Evolutionary conservation across 1,284 basidiomycete genomes (phyloP).

Genomic region (Ganoderma resinaceum): DNA sequence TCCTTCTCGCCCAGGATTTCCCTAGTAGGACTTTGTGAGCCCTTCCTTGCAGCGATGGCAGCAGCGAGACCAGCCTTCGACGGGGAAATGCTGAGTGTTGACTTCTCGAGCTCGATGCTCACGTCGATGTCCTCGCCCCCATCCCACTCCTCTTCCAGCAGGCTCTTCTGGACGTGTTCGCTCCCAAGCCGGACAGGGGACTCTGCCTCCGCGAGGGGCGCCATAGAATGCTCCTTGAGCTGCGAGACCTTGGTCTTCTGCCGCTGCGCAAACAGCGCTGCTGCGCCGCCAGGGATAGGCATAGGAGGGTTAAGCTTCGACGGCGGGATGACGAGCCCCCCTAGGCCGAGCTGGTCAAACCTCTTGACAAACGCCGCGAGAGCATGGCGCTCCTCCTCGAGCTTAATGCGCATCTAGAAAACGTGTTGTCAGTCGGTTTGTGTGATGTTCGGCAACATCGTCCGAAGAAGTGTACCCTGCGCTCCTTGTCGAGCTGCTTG

Average conservation of each 20-base stretch:
- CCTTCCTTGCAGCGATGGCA: constrained; percentile 19
- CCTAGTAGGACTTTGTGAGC: constrained; percentile 36
- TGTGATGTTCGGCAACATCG: neutral
- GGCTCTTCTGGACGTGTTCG: constrained; percentile 55
- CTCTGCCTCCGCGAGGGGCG: constrained; percentile 40
- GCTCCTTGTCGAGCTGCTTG: constrained; percentile 77
- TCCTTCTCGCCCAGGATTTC: constrained; percentile 42
- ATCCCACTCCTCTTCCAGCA: constrained; percentile 66
- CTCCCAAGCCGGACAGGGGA: constrained; percentile 56
- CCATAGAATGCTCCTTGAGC: constrained; percentile 37
- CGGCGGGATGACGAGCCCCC: constrained; percentile 50
- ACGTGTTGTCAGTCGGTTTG: neutral
- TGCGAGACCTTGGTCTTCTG: constrained; percentile 42
- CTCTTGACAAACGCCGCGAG: constrained; percentile 78
- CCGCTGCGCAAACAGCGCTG: constrained; percentile 55
- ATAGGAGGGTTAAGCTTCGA: constrained; percentile 51
- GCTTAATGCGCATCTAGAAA: constrained; percentile 53
- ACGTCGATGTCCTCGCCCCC: constrained; percentile 41
- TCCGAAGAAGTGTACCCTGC: constrained; percentile 50
- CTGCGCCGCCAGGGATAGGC: constrained; percentile 57
- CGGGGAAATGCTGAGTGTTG: constrained; percentile 14
- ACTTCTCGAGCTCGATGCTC: constrained; percentile 54
- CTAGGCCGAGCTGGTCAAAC: constrained; percentile 69
- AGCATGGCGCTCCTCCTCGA: constrained; percentile 79
- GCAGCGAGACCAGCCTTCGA: constrained; percentile 23